Base-by-base conservation (phyloP, 176 grass and related monocot species). In the Rhynchospora tenuis region DNA sequence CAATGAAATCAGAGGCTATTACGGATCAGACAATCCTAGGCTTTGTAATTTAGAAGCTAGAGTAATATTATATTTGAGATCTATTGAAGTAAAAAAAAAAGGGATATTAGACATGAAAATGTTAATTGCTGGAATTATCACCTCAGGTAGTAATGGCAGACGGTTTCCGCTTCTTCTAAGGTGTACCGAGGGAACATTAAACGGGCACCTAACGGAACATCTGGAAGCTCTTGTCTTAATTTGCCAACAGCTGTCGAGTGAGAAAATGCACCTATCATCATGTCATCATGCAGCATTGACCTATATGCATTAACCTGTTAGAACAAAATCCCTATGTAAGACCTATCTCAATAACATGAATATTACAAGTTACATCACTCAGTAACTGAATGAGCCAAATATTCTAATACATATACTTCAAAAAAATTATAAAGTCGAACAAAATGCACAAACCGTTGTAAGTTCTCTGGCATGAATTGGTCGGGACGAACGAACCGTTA, bases 261-360 rank as follows among this genome's bases (percentile, higher is more conserved):
- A 16, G 96, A 95, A 90, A 98, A 95, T 73, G 88, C 93, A 80
- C 96, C 96, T 87, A 93, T 70, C 96, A 98, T 95, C 96, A 98
- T 95, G 87, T 93, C 89, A 87, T 89, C 81, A 55, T 95, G 96
- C 85, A 95, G 48, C 96, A 98, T 98, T 76, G 92, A 68, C 78
- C 95, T 91, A 85, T 90, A 98, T 43, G 86, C 79, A 89, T 93
- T 89, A 19, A 98, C 93, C 96, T 98, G 86, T 54, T 86, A 85
- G 43, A 83, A 85, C 12, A 59, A 84, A 88, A 64, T 61, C 31
- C 70, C 74, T 64, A 46, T 45, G 26, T 78, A 29, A 80, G 84
- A 88, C 15, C 31, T 80, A 44, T 81, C 16, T 83, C 42, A 82
- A 55, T 74, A 31, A 14, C 48, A 82, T 19, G 51, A 24, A 13